Evolutionary conservation across 2,329 filamentous ascomycete species (phyloP), one percentile per base, ranked within the genome.

Genomic region (Nemania abortiva): DNA sequence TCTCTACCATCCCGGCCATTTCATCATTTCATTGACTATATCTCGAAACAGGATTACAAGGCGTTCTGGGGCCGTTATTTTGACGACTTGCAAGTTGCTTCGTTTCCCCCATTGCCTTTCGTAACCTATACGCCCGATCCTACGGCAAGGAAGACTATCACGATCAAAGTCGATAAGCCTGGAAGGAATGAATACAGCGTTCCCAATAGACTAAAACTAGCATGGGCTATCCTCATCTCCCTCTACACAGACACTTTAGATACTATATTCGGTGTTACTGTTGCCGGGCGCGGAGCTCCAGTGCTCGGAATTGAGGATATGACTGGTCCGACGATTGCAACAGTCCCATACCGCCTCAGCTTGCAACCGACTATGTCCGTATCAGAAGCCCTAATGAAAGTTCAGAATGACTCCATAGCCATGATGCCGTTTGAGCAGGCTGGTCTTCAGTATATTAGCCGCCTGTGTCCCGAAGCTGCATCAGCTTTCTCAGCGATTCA

Each of bases 271-370:
- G 62, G 62, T 1, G n/a, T 54, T 22, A 69, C 66, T 10, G 62
- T 69, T 5, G 27, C 57, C 22, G 66, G 66, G 13, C 66, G 66
- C 13, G 53, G 47, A 1, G 66, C 66, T 7, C 9, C 66, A 3
- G 53, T 62, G 0, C n/a, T 62, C 4, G 66, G 57, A 3, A 59
- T 69, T 2, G 66, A 66, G 24, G 47, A 69, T 10, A 59, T 69
- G 34, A 50, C 49, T 2, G 66, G 66, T 11, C 66, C 66, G 9
- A 69, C 66, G 3, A 69, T 69, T n/a, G 57, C 66, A 6, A 29
- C 66, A 10, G 18, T 69, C 7, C 66, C 66, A 6, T 53, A 18
- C 15, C 66, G 66, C 11, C 15, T 68, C 7, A 2, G 3, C 10
- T 11, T 68, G 13, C 22, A 42, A 18, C 18, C 42, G 1, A 27